These are phyloP conservation scores for Didymosphaeria variabile DNA, from an alignment of 2,329 filamentous ascomycete genomes.

Conservation along the genomic window DNA sequence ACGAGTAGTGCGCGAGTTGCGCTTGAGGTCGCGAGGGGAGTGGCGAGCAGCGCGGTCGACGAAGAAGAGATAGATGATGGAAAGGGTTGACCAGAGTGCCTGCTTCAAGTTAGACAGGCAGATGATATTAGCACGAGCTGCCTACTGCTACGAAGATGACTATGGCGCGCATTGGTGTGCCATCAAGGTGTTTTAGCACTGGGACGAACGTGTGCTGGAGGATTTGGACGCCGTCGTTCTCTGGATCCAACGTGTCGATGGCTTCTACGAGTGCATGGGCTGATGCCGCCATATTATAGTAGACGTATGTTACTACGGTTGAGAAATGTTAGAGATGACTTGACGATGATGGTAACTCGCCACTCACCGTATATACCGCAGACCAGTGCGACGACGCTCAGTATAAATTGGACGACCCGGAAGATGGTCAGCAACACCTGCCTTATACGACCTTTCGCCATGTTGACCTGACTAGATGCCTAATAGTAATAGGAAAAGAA, in stretches of 20 bases:
- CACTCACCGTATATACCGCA: conserved; percentile 19
- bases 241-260: conserved; percentile 10
- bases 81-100: conserved; percentile 17
- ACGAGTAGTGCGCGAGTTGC: conserved; percentile 19
- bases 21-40: conserved; percentile 15
- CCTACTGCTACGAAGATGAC: conserved; percentile 17
- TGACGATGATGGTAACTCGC: not conserved
- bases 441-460: conserved; percentile 14
- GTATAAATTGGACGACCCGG: conserved; percentile 18
- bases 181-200: conserved; percentile 15
- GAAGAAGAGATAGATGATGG: conserved; percentile 20
- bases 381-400: conserved; percentile 14
- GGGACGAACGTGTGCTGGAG: conserved; percentile 17
- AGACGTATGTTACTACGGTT: conserved; percentile 17
- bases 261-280: conserved; percentile 10
- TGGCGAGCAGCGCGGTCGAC: conserved; percentile 16
- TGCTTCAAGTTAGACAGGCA: conserved; percentile 1
- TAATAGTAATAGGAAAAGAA: not conserved
- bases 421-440: conserved; percentile 16
- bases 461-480: not conserved
- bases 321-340: not conserved
- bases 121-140: not conserved
- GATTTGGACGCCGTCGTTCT: conserved; percentile 15
- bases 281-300: conserved; percentile 17
- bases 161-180: conserved; percentile 15